Percentiles rank a stretch among this genome's conserved stretches.
Evolutionary conservation across 192 early-diverging fungal genomes (phyloP).

Genomic region (Gaertneriomyces semiglobifer): DNA sequence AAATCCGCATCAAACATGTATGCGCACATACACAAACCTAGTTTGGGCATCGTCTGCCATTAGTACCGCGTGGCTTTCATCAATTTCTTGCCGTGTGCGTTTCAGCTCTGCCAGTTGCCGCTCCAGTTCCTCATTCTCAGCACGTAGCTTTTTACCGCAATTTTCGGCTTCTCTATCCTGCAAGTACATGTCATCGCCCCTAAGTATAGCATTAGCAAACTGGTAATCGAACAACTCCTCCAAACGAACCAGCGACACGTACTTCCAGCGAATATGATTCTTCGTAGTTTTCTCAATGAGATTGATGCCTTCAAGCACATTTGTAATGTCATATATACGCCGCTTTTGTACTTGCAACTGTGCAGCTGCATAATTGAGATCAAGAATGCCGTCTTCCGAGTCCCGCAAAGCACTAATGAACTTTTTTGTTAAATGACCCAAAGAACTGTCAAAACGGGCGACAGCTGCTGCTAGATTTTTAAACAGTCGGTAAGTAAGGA

Average conservation of each 20-base stretch:
- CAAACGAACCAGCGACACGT: conserved; percentile 23
- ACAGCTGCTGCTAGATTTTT: background rate
- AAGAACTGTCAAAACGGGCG: conserved; percentile 55
- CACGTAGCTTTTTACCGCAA: background rate
- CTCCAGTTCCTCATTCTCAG: conserved; percentile 19
- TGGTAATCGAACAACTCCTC: background rate
- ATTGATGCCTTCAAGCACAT: conserved; percentile 64
- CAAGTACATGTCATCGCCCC: conserved; percentile 12
- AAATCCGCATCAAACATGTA: background rate
- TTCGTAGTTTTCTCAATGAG: conserved; percentile 66
- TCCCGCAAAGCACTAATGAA: conserved; percentile 54
- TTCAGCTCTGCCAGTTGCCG: conserved; percentile 14
- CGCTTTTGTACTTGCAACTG: conserved; percentile 63
- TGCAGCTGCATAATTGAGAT: conserved; percentile 57
- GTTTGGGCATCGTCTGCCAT: conserved; percentile 8
- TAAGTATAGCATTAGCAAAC: background rate
- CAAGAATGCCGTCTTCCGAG: conserved; percentile 49
- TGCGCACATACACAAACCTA: conserved; percentile 7
- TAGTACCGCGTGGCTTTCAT: conserved; percentile 6
- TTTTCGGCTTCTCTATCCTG: conserved; percentile 5
- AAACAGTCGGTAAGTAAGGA: background rate
- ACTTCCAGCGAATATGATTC: conserved; percentile 70
- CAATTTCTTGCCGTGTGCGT: background rate
- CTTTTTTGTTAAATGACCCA: conserved; percentile 58
- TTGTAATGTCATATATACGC: conserved; percentile 68